A percentile compares a stretch with the other conserved stretches of the same genome.
These are phyloP conservation scores for Borovskyia barvae DNA, from an alignment of 208 protist species.

Conservation along the genomic window DNA sequence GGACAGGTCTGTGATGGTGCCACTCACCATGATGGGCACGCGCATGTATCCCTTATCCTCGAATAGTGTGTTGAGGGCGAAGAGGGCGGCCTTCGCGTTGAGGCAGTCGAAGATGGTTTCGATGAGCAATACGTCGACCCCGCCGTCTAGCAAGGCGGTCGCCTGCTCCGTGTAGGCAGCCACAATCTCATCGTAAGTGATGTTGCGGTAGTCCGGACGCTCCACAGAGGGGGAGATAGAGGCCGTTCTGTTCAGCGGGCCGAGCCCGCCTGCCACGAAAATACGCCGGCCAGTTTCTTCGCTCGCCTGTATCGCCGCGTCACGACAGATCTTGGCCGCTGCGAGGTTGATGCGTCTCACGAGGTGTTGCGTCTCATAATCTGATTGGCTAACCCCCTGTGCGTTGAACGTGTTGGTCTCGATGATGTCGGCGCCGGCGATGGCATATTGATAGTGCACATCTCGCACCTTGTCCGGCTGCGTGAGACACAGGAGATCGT, in stretches of 20 bases:
- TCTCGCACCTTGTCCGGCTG: conserved; percentile 90
- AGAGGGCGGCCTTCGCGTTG: conserved; percentile 93
- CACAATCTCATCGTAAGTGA: conserved; percentile 93
- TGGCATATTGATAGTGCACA: conserved; percentile 91
- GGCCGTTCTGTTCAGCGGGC: conserved; percentile 94
- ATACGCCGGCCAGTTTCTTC: conserved; percentile 49
- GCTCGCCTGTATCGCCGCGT: conserved; percentile 46
- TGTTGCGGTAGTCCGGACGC: conserved; percentile 90
- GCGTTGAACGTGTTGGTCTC: conserved; percentile 98
- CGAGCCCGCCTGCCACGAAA: conserved; percentile 94
- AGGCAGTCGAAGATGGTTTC: conserved; percentile 96
- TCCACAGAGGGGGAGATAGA: conserved; percentile 95
- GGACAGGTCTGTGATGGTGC: conserved; percentile 92
- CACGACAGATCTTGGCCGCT: conserved; percentile 63
- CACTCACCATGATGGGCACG: conserved; percentile 85
- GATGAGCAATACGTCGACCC: conserved; percentile 94
- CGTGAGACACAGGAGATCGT: conserved; percentile 95
- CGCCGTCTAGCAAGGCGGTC: conserved; percentile 90
- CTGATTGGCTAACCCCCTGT: conserved; percentile 90
- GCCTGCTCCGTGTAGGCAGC: conserved; percentile 91
- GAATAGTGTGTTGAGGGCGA: conserved; percentile 90
- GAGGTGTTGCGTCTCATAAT: conserved; percentile 93
- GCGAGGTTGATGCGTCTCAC: conserved; percentile 84
- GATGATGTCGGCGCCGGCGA: conserved; percentile 94
- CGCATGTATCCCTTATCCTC: conserved; percentile 58